phyloP scores from a whole-genome alignment of 1,284 basidiomycete genomes.

The Fistulinella cinereoalba region DNA sequence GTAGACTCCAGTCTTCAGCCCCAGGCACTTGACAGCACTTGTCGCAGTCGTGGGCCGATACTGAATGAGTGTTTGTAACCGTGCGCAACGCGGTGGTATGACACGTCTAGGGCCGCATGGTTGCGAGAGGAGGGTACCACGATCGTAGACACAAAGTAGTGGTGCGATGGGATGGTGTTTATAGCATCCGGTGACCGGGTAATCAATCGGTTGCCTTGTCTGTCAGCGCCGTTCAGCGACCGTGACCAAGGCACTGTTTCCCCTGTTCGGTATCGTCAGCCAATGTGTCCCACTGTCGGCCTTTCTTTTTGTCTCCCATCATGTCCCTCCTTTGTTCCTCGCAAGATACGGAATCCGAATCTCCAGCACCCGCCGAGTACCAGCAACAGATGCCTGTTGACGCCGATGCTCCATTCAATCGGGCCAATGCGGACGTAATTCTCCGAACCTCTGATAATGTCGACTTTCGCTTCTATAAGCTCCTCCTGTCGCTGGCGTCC shows the following conservation, averaged over 20 bases:
- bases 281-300: constrained; percentile 11
- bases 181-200: no score
- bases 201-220: constrained; percentile 11
- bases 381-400: constrained; percentile 19
- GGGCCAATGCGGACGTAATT: constrained; percentile 36
- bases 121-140: no score
- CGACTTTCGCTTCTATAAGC: constrained; percentile 39
- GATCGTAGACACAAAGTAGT: no score
- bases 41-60: no score
- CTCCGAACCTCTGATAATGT: constrained; percentile 39
- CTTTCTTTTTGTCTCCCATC: background rate
- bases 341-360: constrained; percentile 3
- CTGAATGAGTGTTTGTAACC: no score
- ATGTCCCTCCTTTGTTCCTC: constrained; percentile 16
- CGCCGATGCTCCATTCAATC: constrained; percentile 32
- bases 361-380: background rate
- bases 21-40: background rate
- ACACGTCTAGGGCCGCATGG: no score
- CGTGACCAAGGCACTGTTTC: no score
- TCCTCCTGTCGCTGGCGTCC: constrained; percentile 39
- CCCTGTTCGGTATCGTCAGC: constrained; percentile 10
- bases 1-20: no score
- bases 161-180: background rate
- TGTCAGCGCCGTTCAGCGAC: no score
- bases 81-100: no score